Evolutionary conservation across 306 rosid genomes (phyloP), one percentile per base, ranked within the genome.

Genomic region (Prunus kanzakura): DNA sequence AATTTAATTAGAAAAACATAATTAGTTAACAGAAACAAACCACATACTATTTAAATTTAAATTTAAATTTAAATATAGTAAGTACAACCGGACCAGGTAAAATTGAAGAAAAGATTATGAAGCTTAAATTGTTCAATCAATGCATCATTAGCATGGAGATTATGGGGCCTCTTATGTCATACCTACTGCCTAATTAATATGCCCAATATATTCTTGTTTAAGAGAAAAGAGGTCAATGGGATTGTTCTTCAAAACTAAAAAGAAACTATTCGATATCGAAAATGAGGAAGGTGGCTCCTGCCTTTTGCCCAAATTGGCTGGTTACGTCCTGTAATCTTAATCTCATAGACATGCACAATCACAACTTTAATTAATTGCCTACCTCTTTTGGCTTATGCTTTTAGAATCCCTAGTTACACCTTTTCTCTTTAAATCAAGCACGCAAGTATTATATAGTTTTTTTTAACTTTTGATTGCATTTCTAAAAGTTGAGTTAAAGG

Each of bases 401-500:
- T 60, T 73, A 4, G 64, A 63, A 68, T 71, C 71, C 67, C 54
- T 11, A 8, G 60, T 35, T 58, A 64, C 20, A 55, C 71, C 29
- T 77, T 77, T 66, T 14, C 58, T 7, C 81, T 72, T 77, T 77
- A 57, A 77, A 56, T 73, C 54, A 51, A 78, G 75, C 41, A 66
- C 64, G 45, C 57, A 11, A 67, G 13, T 50, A 66, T 66, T 47
- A 18, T 65, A 71, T 71, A 47, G 32, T 38, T 77, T n/a, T 57
- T 57, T 58, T 38, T 6, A 38, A 19, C 58, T 50, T 29, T 72
- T 72, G 50, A 72, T 52, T 67, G 66, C 69, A 6, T 22, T 50
- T 72, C 75, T 22, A 66, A 68, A 69, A 60, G 72, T 19, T 35
- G 81, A 12, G 78, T 67, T 64, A 64, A 82, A 77, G 82, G 66